These are phyloP conservation scores for Lasiodiplodia sp. DNA, from an alignment of 2,329 filamentous ascomycete genomes.

Conservation along the genomic window DNA sequence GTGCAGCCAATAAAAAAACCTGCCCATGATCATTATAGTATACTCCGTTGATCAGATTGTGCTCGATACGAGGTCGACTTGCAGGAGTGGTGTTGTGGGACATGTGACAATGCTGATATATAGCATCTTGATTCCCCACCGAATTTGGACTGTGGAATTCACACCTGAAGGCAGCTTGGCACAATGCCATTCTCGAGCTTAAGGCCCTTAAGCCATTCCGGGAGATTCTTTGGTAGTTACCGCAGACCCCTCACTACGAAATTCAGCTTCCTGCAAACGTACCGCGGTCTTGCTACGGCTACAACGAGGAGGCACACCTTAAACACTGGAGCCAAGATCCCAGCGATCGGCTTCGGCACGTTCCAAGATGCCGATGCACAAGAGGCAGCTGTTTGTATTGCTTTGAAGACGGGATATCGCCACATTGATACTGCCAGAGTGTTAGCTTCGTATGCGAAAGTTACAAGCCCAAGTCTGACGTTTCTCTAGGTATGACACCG, in stretches of 20 bases:
- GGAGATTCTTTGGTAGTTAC: slow-evolving; percentile 4
- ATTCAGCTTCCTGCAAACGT: slow-evolving; percentile 37
- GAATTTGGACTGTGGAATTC: too few relatives aligned
- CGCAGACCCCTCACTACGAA: slow-evolving; percentile 34
- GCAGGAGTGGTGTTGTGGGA: not conserved
- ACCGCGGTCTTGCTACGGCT: slow-evolving; percentile 40
- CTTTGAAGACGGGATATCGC: slow-evolving; percentile 44
- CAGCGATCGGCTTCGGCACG: slow-evolving; percentile 41
- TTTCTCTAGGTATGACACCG: slow-evolving; percentile 57
- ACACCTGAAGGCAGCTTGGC: not conserved
- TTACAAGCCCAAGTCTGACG: not conserved
- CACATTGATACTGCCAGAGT: slow-evolving; percentile 46
- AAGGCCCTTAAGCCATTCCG: not conserved
- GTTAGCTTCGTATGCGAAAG: slow-evolving; percentile 37
- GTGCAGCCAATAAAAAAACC: not conserved
- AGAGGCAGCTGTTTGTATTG: slow-evolving; percentile 50
- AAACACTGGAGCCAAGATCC: slow-evolving; percentile 19
- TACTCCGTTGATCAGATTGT: not conserved
- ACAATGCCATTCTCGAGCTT: not conserved
- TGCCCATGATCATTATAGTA: not conserved
- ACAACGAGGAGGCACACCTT: slow-evolving; percentile 33
- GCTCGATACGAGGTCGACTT: not conserved
- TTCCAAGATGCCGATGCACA: slow-evolving; percentile 46
- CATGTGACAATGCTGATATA: not conserved
- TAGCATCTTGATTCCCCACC: not conserved